Conservation (phyloP, 2,329 filamentous ascomycete genomes). For the Anthostomella pinea region DNA sequence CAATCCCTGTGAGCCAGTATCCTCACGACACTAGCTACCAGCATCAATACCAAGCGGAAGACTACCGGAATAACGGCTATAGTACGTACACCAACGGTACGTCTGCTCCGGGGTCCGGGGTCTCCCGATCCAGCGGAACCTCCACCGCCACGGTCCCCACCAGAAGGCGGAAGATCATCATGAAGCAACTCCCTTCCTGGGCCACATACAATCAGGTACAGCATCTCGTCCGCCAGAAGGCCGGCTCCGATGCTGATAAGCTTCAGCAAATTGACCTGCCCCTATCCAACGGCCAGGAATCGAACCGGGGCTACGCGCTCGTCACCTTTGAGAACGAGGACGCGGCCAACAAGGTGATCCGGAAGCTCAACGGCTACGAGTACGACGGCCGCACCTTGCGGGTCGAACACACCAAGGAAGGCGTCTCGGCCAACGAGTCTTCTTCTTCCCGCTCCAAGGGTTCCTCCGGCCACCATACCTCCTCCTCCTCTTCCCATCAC, state of each 20-base stretch:
- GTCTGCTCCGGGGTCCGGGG: constrained; percentile 8
- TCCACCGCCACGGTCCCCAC: constrained; percentile 18
- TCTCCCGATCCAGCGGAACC: constrained; percentile 1
- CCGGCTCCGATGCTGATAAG: constrained; percentile 24
- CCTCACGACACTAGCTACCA: constrained; percentile 13
- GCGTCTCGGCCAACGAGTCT: constrained; percentile 23
- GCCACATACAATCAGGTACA: constrained; percentile 23
- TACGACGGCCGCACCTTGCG: constrained; percentile 25
- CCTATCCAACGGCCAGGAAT: constrained; percentile 15
- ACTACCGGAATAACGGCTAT: constrained; percentile 21
- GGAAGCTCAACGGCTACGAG: constrained; percentile 25
- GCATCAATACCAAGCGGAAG: constrained; percentile 17
- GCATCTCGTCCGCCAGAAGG: constrained; percentile 25
- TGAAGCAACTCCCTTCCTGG: constrained; percentile 28
- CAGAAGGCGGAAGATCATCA: constrained; percentile 29
- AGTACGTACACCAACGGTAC: constrained; percentile 10
- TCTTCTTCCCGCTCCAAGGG: constrained; percentile 3
- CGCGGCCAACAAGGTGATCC: constrained; percentile 24
- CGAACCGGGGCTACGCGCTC: constrained; percentile 27
- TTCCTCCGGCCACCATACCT: constrained; percentile 9
- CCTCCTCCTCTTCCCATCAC: constrained; percentile 8
- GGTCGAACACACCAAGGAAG: constrained; percentile 28
- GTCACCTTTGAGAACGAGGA: constrained; percentile 28
- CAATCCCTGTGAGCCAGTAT: too few species aligned
- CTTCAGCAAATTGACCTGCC: constrained; percentile 28